Evolutionary conservation across 352 stramenopile genomes (phyloP), one percentile per base, ranked within the genome.

Genomic region (Globisporangium cystogenes): DNA sequence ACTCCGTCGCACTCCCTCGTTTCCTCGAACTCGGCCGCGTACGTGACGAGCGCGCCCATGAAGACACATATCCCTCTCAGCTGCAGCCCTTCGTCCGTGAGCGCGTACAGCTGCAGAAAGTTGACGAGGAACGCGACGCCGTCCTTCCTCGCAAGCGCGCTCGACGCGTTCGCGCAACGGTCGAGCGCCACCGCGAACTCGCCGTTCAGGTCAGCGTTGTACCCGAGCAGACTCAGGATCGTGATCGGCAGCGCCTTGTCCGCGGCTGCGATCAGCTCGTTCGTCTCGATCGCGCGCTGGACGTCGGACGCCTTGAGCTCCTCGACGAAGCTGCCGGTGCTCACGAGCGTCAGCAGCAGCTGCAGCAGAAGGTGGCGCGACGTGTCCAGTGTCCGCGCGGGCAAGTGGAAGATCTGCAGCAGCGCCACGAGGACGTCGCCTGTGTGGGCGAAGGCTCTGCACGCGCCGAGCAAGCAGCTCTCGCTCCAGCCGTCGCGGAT

Each of bases 141-240:
- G 10, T 90, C 72, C n/a, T 67, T 67, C 7, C 57, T 45, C 12
- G 68, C 44, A 0, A 10, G 43, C 1, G 62, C 39, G 1, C 48
- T 57, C 2, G 59, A 29, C 0, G 68, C 68, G 16, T 55, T 51
- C 36, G 64, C 55, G 27, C 86, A 82, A 6, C 69, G 62, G 3
- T 72, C 44, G 5, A 91, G 61, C 1, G 70, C 70, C 11, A 64
- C 49, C 16, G 65, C 64, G 27, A 89, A 86, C 33, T 88, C 81
- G 26, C 69, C 70, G 33, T 86, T 88, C 10, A 91, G 54, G 53
- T 91, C 77, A 0, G 77, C 61, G 18, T 76, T 87, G 59, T 86
- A 91, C 0, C 81, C 81, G 1, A 91, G 62, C 31, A 91, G 56
- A 31, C 75, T 74, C 12, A 91, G 48, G 21, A 91, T 72, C 7